Evolutionary conservation across 768 basidiomycete species (phyloP).

Genomic region (Macrolepiota dolichaula): DNA sequence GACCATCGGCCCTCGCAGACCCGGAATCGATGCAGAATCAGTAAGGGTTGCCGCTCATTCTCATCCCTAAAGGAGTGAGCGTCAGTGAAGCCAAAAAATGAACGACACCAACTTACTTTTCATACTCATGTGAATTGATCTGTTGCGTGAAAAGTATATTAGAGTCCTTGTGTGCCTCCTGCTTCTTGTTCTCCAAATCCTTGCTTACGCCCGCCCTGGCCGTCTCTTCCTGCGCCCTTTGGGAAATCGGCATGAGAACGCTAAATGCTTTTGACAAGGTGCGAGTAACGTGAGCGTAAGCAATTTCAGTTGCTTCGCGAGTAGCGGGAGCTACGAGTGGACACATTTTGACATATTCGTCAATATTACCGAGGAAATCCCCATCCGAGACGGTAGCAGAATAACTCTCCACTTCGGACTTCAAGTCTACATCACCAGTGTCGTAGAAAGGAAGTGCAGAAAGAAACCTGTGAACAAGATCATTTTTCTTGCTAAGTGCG

Average conservation of each 20-base stretch:
- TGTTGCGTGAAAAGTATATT: neutral
- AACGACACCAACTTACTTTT: neutral
- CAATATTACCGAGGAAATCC: neutral
- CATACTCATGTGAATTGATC: neutral
- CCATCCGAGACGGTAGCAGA: neutral
- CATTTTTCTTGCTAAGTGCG: neutral
- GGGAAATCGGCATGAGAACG: neutral
- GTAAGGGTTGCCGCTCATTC: neutral
- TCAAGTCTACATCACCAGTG: neutral
- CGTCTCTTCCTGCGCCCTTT: neutral
- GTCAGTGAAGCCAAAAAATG: neutral
- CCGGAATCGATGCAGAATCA: neutral
- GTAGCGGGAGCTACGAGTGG: constrained; percentile 4
- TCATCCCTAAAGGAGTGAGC: neutral
- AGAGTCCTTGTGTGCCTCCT: neutral
- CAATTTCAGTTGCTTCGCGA: neutral
- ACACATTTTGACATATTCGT: neutral
- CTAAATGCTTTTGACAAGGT: neutral
- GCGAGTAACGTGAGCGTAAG: neutral
- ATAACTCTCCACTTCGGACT: neutral
- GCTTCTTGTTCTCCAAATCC: neutral
- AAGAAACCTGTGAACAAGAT: neutral
- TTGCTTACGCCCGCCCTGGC: neutral
- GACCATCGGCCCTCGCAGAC: neutral
- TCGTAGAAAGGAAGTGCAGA: neutral